A percentile compares a stretch with the other conserved stretches of the same genome.
phyloP scores from a whole-genome alignment of 1,284 basidiomycete species.

The Waitea zeae region DNA sequence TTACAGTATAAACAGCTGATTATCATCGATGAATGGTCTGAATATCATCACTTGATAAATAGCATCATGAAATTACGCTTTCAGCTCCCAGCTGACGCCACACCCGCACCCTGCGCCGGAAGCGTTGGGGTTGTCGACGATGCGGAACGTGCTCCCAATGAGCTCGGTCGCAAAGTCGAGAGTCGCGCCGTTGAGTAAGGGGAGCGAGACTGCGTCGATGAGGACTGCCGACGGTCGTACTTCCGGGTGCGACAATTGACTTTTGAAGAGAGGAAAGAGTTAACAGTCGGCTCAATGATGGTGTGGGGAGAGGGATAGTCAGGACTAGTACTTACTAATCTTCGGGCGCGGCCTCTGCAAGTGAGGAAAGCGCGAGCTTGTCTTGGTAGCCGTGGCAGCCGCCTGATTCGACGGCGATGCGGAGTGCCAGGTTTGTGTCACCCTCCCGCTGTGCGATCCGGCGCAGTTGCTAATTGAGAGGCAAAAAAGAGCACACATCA shows the following conservation, averaged over 20 bases:
- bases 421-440: conserved; percentile 43
- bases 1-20: too few relatives aligned
- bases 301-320: conserved; percentile 1
- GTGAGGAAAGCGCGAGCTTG: conserved; percentile 59
- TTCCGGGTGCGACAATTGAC: conserved; percentile 52
- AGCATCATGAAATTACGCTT: conserved; percentile 28
- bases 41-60: too few relatives aligned
- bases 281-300: conserved; percentile 20
- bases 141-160: conserved; percentile 74
- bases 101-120: conserved; percentile 80
- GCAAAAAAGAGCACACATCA: neutral
- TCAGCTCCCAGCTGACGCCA: conserved; percentile 83
- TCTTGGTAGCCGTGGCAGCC: conserved; percentile 92
- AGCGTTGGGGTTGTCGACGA: conserved; percentile 71
- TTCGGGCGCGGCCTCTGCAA: conserved; percentile 31
- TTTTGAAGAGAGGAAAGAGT: too few relatives aligned
- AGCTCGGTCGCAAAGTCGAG: conserved; percentile 85
- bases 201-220: conserved; percentile 69
- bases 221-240: conserved; percentile 56
- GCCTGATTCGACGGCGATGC: conserved; percentile 74
- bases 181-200: conserved; percentile 66
- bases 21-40: too few relatives aligned
- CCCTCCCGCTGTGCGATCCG: conserved; percentile 39
- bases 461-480: conserved; percentile 58
- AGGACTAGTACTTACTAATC: conserved; percentile 53